Base-by-base conservation (phyloP, 2,329 filamentous ascomycete species). In the Nothopassalora personata region DNA sequence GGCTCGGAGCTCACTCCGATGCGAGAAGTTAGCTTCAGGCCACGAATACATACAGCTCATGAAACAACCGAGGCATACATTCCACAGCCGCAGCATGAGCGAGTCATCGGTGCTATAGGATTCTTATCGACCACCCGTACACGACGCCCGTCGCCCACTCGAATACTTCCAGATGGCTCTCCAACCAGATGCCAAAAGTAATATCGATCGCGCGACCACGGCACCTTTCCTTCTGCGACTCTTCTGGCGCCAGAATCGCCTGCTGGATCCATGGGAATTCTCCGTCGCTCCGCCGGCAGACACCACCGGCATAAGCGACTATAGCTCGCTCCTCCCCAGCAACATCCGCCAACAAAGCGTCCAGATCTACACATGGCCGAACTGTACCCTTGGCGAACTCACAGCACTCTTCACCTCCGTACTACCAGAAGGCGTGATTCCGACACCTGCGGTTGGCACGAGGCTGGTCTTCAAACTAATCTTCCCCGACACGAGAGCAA, bases 401-500 rank as follows among this genome's bases (percentile, higher is more conserved):
- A 86, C 88, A 23, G 84, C 89, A 58, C 86, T 93, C 56, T 82
- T 97, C 58, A 84, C 85, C 30, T 83, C 84, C 53, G 82, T 87
- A 1, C 79, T 90, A 1, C 88, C 89, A 0, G 50, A 61, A 31
- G 76, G 79, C 1, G 77, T 91, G 19, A 82, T 96, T 2, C 90
- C 91, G 0, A 79, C 81, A 39, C 89, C 89, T 0, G 83, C 87
- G 6, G 82, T 91, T 45, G 92, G 93, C 61, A 93, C 91, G 8
- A 86, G 93, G 56, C 81, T 97, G n/a, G 86, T 85, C 61, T 97
- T 94, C 76, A 88, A 92, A 51, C 83, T 96, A 18, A 85, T 97
- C 56, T 96, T 89, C 72, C 88, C 89, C 1, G 91, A 96, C 73
- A 84, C 88, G 27, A 75, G 79, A 54, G 74, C 74, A 48, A 73